A percentile compares a stretch with the other conserved stretches of the same genome.
Evolutionary conservation across 371 early-diverging fungal species (phyloP).

Genomic region (Lichtheimia hyalospora): DNA sequence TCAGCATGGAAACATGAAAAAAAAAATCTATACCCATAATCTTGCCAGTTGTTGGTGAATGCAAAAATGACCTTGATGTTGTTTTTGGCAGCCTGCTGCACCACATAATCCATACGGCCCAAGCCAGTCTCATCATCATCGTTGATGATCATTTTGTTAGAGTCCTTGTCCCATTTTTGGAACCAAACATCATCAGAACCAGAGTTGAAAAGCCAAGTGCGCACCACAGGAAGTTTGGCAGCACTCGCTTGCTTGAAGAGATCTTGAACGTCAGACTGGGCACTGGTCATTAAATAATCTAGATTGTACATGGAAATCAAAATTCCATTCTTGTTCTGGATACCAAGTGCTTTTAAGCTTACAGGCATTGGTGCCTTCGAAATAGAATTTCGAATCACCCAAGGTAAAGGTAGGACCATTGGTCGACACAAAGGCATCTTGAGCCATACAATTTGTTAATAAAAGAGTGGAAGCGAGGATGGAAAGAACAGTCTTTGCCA

Average conservation of each 20-base stretch:
- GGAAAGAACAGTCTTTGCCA: slow-evolving; percentile 7
- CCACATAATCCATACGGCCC: slow-evolving; percentile 10
- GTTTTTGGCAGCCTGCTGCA: slow-evolving; percentile 5
- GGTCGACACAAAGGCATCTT: slow-evolving; percentile 2
- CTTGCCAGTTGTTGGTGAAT: slow-evolving; percentile 8
- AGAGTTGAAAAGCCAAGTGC: slow-evolving; percentile 12
- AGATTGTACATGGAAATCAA: neutral
- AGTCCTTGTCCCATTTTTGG: neutral
- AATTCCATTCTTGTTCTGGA: neutral
- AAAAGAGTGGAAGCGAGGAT: slow-evolving; percentile 7
- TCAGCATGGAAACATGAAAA: no score
- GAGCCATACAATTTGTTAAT: neutral
- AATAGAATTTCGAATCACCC: slow-evolving; percentile 4
- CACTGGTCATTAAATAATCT: slow-evolving; percentile 9
- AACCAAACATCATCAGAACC: slow-evolving; percentile 1
- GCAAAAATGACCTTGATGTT: slow-evolving; percentile 12
- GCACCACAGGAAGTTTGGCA: slow-evolving; percentile 5
- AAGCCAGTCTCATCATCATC: slow-evolving; percentile 5
- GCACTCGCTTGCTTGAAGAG: neutral
- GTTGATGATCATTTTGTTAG: slow-evolving; percentile 1
- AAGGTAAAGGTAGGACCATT: neutral
- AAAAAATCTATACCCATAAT: neutral
- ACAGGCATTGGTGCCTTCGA: slow-evolving; percentile 12
- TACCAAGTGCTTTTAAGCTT: neutral
- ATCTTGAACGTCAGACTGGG: neutral